A percentile compares a stretch with the other conserved stretches of the same genome.
phyloP scores from a whole-genome alignment of 345 rosid genomes.

The Rhizophora apiculata region DNA sequence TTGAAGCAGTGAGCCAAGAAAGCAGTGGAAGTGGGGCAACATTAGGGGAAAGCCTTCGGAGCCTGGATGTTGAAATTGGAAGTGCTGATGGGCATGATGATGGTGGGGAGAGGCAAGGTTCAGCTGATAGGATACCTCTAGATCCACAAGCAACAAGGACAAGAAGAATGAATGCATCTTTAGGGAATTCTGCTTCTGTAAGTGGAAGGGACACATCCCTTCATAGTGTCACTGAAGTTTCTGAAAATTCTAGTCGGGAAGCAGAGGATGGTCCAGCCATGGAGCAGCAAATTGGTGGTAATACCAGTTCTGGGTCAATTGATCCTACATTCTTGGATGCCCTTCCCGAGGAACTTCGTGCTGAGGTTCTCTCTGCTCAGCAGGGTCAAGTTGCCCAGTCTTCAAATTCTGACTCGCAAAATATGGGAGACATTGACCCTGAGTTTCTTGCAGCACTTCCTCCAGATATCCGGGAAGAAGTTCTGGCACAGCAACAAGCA shows the following conservation, averaged over 20 bases:
- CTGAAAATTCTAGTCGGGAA: conserved; percentile 83
- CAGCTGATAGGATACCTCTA: conserved; percentile 49
- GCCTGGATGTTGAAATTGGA: conserved; percentile 97
- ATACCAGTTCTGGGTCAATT: conserved; percentile 66
- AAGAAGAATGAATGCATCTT: conserved; percentile 54
- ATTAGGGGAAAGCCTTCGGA: conserved; percentile 91
- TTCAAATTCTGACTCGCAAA: conserved; percentile 62
- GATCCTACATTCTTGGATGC: conserved; percentile 99
- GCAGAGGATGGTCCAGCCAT: conserved; percentile 65
- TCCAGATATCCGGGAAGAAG: conserved; percentile 91
- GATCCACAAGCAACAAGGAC: conserved; percentile 59
- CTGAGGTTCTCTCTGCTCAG: conserved; percentile 93
- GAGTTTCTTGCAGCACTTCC: conserved; percentile 99
- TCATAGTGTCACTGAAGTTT: conserved; percentile 86
- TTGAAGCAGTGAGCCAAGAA: conserved; percentile 97
- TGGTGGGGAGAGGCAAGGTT: conserved; percentile 84
- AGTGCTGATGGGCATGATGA: conserved; percentile 99
- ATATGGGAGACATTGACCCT: conserved; percentile 84
- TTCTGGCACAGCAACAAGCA: conserved; percentile 90
- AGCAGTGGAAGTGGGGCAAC: conserved; percentile 96
- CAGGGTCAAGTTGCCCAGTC: conserved; percentile 80
- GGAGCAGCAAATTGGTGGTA: conserved; percentile 63
- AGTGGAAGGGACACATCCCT: conserved; percentile 75
- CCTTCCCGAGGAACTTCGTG: conserved; percentile 93
- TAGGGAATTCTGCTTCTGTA: conserved; percentile 18